Percentiles rank a stretch among this genome's conserved stretches.
Evolutionary conservation across 768 basidiomycete genomes (phyloP).

Genomic region (Fomitopsis pulvina): DNA sequence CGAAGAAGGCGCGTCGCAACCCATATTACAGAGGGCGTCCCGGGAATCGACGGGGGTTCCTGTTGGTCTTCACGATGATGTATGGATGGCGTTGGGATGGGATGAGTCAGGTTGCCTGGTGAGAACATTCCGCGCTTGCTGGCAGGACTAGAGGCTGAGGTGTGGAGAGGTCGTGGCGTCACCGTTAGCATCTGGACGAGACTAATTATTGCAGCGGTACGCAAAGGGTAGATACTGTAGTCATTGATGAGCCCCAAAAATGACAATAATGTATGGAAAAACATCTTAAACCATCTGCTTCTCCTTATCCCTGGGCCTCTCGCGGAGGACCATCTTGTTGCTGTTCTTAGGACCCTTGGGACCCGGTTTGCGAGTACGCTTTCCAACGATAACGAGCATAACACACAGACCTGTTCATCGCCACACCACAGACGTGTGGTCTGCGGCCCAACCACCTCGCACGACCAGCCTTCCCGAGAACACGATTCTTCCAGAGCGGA

Average conservation of each 20-base stretch:
- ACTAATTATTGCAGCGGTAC: too few species aligned
- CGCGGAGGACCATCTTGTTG: conserved; percentile 84
- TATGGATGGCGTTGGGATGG: conserved; percentile 19
- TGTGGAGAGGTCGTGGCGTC: too few species aligned
- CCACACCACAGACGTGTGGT: conserved; percentile 88
- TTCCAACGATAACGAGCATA: background rate
- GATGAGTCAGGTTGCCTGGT: conserved; percentile 13
- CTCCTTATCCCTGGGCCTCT: conserved; percentile 71
- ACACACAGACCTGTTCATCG: conserved; percentile 82
- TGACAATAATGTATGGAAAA: too few species aligned
- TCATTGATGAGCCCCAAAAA: too few species aligned
- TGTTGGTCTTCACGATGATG: conserved; percentile 18
- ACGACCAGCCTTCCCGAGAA: conserved; percentile 89
- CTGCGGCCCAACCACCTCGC: conserved; percentile 79
- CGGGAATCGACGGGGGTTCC: conserved; percentile 6
- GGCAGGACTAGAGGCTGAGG: too few species aligned
- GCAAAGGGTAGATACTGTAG: too few species aligned
- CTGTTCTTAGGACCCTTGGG: conserved; percentile 86
- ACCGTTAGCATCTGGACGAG: too few species aligned
- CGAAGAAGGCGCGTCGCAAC: too few species aligned
- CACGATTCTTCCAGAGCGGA: conserved; percentile 77
- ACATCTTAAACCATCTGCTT: conserved; percentile 24
- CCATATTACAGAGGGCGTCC: conserved; percentile 5
- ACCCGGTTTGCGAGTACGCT: conserved; percentile 87
- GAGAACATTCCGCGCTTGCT: too few species aligned